phyloP scores from a whole-genome alignment of 176 grass and related monocot genomes.

The Pharus latifolius region DNA sequence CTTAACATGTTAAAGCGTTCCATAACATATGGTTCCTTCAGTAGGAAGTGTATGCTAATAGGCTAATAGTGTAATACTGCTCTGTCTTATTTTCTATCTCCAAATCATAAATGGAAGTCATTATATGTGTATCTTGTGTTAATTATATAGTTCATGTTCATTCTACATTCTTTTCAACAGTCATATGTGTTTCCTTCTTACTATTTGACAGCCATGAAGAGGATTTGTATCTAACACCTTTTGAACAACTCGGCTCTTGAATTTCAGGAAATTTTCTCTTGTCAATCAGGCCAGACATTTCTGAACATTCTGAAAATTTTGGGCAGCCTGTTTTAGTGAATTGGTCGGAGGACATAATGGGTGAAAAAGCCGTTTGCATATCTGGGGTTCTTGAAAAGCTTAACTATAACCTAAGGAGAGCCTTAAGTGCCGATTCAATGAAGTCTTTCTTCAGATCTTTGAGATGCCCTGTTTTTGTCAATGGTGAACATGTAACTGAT shows the following conservation, averaged over 20 bases:
- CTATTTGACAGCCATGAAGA: slow-evolving; percentile 1
- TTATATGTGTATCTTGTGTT: neutral
- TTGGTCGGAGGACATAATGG: slow-evolving; percentile 71
- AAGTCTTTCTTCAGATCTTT: slow-evolving; percentile 77
- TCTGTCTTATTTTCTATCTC: neutral
- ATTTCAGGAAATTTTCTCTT: slow-evolving; percentile 81
- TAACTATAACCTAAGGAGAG: slow-evolving; percentile 69
- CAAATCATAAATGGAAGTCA: neutral
- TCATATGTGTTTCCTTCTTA: neutral
- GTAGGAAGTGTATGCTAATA: neutral
- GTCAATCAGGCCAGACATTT: slow-evolving; percentile 64
- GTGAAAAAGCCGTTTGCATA: slow-evolving; percentile 47
- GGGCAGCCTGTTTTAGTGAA: slow-evolving; percentile 22
- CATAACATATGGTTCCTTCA: too few species aligned
- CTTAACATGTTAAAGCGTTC: too few species aligned
- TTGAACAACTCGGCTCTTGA: neutral
- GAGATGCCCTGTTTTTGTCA: slow-evolving; percentile 47
- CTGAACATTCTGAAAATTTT: slow-evolving; percentile 27
- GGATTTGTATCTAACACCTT: neutral
- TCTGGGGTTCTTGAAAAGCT: slow-evolving; percentile 67
- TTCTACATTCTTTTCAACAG: neutral
- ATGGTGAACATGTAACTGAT: slow-evolving; percentile 37
- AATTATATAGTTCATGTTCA: neutral
- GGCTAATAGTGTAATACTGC: neutral
- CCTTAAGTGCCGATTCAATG: slow-evolving; percentile 48